Evolutionary conservation across 2,329 filamentous ascomycete genomes (phyloP).

Genomic region (Sporothrix dimorphospora): DNA sequence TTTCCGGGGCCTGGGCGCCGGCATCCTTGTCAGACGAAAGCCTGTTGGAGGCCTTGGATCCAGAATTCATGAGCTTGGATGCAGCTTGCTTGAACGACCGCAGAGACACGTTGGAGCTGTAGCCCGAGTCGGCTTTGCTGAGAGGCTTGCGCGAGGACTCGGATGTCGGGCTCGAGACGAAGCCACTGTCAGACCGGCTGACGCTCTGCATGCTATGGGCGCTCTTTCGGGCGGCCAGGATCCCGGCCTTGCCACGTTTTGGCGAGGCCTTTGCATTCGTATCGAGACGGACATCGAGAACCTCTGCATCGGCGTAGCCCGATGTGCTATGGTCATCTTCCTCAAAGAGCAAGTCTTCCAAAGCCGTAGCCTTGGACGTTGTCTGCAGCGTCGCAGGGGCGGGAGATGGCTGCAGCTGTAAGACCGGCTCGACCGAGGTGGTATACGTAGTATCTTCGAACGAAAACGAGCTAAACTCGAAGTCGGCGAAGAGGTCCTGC

Average conservation of each 20-base stretch:
- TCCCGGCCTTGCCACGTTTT: slow-evolving; percentile 28
- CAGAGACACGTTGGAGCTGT: slow-evolving; percentile 62
- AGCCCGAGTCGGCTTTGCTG: slow-evolving; percentile 64
- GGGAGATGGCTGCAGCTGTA: slow-evolving; percentile 43
- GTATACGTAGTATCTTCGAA: slow-evolving; percentile 36
- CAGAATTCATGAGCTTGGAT: slow-evolving; percentile 38
- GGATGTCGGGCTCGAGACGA: slow-evolving; percentile 51
- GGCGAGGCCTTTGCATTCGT: slow-evolving; percentile 47
- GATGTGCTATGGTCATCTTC: slow-evolving; percentile 44
- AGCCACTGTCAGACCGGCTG: slow-evolving; percentile 53
- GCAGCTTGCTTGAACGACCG: slow-evolving; percentile 51
- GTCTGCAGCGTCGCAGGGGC: slow-evolving; percentile 42
- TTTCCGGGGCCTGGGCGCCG: neutral
- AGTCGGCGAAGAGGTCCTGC: slow-evolving; percentile 35
- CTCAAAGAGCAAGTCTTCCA: slow-evolving; percentile 54
- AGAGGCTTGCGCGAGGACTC: slow-evolving; percentile 49
- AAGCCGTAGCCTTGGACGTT: slow-evolving; percentile 53
- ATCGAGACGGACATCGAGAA: slow-evolving; percentile 49
- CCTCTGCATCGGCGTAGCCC: slow-evolving; percentile 44
- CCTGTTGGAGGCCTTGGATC: slow-evolving; percentile 36
- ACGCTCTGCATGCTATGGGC: slow-evolving; percentile 35
- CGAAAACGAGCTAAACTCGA: slow-evolving; percentile 44
- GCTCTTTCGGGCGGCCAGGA: slow-evolving; percentile 16
- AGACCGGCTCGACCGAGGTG: slow-evolving; percentile 24
- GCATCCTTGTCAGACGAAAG: slow-evolving; percentile 21